phyloP scores from a whole-genome alignment of 1,284 basidiomycete genomes.

The Papiliotrema terrestris region DNA sequence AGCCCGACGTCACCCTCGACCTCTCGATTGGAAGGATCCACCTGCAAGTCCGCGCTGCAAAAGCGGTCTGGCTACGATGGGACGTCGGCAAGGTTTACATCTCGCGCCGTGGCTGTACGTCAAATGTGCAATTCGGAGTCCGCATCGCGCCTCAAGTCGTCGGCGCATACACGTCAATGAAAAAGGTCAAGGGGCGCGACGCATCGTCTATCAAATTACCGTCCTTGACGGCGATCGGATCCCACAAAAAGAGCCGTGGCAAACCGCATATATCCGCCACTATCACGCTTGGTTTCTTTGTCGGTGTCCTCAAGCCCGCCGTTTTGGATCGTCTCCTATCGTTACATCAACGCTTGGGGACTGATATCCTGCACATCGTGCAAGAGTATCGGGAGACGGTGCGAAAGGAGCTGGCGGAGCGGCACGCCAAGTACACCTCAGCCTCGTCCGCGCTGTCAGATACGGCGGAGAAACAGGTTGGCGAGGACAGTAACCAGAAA shows the following conservation, averaged over 20 bases:
- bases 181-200: constrained; percentile 25
- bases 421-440: constrained; percentile 1
- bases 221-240: constrained; percentile 18
- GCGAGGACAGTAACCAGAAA: not conserved
- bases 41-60: constrained; percentile 34
- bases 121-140: constrained; percentile 29
- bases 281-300: constrained; percentile 42
- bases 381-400: constrained; percentile 17
- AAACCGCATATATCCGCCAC: constrained; percentile 20
- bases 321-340: constrained; percentile 43
- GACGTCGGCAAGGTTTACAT: constrained; percentile 35
- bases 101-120: constrained; percentile 10
- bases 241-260: constrained; percentile 3
- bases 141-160: constrained; percentile 33
- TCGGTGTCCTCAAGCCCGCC: constrained; percentile 43
- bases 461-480: not conserved
- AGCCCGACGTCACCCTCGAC: constrained; percentile 16
- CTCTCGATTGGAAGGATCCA: constrained; percentile 18
- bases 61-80: constrained; percentile 42
- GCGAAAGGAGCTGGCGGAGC: constrained; percentile 2
- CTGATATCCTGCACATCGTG: constrained; percentile 30
- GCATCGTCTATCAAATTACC: constrained; percentile 24
- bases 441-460: not conserved
- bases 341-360: constrained; percentile 37
- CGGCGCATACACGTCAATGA: constrained; percentile 31